A percentile compares a stretch with the other conserved stretches of the same genome.
Evolutionary conservation across 1,284 basidiomycete genomes (phyloP).

Genomic region (Ustilago nuda): DNA sequence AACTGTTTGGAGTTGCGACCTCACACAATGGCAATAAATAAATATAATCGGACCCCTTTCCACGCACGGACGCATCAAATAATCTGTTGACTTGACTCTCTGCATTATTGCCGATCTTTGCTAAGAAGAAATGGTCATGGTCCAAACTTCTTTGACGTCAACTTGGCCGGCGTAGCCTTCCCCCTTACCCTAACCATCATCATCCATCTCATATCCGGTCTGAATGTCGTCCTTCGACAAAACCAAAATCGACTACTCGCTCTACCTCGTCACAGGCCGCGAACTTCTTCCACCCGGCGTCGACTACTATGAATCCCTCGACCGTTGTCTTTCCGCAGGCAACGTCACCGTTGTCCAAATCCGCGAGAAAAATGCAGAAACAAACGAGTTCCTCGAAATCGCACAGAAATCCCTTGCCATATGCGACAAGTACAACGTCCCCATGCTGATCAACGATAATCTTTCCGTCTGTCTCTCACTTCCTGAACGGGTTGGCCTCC

Average conservation of each 20-base stretch:
- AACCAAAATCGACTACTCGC: constrained; percentile 52
- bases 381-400: constrained; percentile 78
- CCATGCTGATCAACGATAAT: constrained; percentile 82
- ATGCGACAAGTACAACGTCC: constrained; percentile 83
- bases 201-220: not conserved
- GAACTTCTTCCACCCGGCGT: constrained; percentile 79
- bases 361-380: constrained; percentile 57
- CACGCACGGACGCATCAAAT: constrained; percentile 15
- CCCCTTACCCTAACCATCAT: not conserved
- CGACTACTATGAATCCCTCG: constrained; percentile 79
- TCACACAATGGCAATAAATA: not conserved
- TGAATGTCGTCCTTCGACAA: constrained; percentile 23
- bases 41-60: not conserved
- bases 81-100: constrained; percentile 9
- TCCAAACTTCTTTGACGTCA: constrained; percentile 1
- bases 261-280: constrained; percentile 81
- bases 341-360: constrained; percentile 87
- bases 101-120: constrained; percentile 11
- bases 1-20: not conserved
- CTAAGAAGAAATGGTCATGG: not conserved
- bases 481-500: constrained; percentile 79
- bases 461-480: constrained; percentile 59
- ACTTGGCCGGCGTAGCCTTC: not conserved
- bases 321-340: constrained; percentile 83
- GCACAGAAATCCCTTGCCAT: constrained; percentile 79